Evolutionary conservation across 306 rosid genomes (phyloP).

Genomic region (Rosa lucieae): DNA sequence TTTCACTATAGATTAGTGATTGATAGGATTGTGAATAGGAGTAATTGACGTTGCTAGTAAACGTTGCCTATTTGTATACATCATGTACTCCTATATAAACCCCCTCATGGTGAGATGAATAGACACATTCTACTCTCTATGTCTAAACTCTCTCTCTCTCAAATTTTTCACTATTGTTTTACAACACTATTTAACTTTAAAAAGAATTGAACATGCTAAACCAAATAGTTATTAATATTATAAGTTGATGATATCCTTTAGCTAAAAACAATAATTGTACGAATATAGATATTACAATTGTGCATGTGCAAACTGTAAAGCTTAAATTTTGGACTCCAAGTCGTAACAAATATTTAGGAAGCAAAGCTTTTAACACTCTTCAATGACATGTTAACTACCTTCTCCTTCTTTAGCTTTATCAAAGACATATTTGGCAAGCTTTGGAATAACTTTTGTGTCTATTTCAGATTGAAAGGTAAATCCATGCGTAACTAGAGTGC

Average conservation of each 20-base stretch:
- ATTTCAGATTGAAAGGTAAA: conserved; percentile 87
- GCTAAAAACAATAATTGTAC: background rate
- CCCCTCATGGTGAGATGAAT: too few species aligned
- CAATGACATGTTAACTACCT: conserved; percentile 39
- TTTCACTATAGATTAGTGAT: too few species aligned
- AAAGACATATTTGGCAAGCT: conserved; percentile 89
- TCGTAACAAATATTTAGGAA: background rate
- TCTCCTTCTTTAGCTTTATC: conserved; percentile 83
- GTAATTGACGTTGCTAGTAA: too few species aligned
- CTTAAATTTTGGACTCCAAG: background rate
- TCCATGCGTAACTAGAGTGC: conserved; percentile 75
- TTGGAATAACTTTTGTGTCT: conserved; percentile 96
- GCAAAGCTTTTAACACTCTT: background rate
- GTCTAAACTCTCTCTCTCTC: too few species aligned
- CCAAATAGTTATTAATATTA: background rate
- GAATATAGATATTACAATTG: background rate
- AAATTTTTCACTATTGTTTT: too few species aligned
- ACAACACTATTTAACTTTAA: too few species aligned
- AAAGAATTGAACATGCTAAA: too few species aligned
- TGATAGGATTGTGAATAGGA: too few species aligned
- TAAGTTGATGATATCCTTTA: background rate
- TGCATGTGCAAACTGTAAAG: background rate
- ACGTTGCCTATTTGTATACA: too few species aligned
- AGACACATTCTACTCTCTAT: too few species aligned
- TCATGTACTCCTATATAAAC: too few species aligned